These are phyloP conservation scores for Boletus speciosus DNA, from an alignment of 768 basidiomycete species.

Conservation along the genomic window DNA sequence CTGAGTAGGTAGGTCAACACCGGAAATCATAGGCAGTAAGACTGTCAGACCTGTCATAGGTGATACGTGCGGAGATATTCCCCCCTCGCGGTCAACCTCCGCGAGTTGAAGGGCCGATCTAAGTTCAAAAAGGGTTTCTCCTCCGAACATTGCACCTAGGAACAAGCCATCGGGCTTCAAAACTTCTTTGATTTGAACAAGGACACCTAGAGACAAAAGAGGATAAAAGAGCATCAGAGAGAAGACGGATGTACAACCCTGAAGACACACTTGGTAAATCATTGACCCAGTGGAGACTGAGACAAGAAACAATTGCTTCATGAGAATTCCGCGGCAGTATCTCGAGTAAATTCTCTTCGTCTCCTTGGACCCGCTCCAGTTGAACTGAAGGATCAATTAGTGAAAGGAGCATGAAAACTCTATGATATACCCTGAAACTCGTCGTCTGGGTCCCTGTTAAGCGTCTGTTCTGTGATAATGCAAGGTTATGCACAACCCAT, in stretches of 20 bases:
- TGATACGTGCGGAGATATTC: conserved; percentile 93
- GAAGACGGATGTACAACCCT: neutral
- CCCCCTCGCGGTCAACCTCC: conserved; percentile 90
- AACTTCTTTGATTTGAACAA: conserved; percentile 83
- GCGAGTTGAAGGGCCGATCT: conserved; percentile 93
- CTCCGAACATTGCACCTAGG: conserved; percentile 91
- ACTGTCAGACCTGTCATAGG: conserved; percentile 85
- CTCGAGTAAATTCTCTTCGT: conserved; percentile 78
- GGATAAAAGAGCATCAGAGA: neutral
- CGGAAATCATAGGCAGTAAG: neutral
- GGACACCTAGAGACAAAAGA: conserved; percentile 49
- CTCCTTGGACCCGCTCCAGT: conserved; percentile 71
- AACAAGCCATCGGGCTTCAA: conserved; percentile 92
- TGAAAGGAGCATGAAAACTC: neutral
- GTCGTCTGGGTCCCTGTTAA: conserved; percentile 73
- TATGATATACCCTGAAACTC: conserved; percentile 70
- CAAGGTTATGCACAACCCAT: conserved; percentile 2
- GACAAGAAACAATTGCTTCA: conserved; percentile 88
- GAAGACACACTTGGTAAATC: conserved; percentile 78
- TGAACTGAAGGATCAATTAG: conserved; percentile 49
- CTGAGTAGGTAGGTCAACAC: conserved; percentile 38
- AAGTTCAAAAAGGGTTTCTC: conserved; percentile 94
- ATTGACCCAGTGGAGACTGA: conserved; percentile 95
- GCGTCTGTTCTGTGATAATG: conserved; percentile 49
- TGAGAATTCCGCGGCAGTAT: conserved; percentile 69